Evolutionary conservation across 2,329 filamentous ascomycete species (phyloP), one percentile per base, ranked within the genome.

Genomic region (Metarhizium album): DNA sequence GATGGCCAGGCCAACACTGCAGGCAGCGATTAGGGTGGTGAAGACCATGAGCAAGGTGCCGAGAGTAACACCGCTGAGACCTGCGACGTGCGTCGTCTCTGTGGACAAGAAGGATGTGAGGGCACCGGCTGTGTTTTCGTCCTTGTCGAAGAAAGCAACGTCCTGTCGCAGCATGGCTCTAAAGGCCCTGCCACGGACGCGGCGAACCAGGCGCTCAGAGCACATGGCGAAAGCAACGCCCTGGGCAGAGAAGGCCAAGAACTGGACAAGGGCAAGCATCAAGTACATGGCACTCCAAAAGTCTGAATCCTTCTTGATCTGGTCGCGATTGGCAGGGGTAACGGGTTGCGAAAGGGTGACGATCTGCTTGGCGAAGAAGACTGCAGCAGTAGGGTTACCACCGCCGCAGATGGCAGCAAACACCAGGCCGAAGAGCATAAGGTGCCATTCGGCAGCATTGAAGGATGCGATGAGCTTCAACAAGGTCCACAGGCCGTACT

Each of bases 241-340:
- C 60, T 91, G 86, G 5, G 71, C 67, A 20, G 76, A 67, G 59
- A 86, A 89, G 5, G 83, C 74, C 49, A 90, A 65, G 53, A 94
- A 79, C 62, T 86, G 80, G 9, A 86, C 80, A 49, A 89, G 67
- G 2, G 82, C 90, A 50, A 96, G 74, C 78, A 95, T 90, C 56
- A 90, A 76, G 67, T 85, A 95, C 89, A 95, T 95, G 60, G 83
- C 71, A 51, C 82, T 83, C 89, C 89, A 96, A 65, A 95, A 95
- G 62, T 89, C 81, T 20, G 86, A 83, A 53, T 91, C 79, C 18
- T 76, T 72, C 57, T 84, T 79, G 48, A 94, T 74, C 49, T 80
- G 67, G 29, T 63, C 67, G 42, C 73, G 79, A 64, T 74, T 74
- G 35, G 58, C 66, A 16, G 70, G 67, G 24, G 74, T 79, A 20